A percentile compares a stretch with the other conserved stretches of the same genome.
Conservation (phyloP, 352 stramenopile species). For the Phytophthora tubulina region DNA sequence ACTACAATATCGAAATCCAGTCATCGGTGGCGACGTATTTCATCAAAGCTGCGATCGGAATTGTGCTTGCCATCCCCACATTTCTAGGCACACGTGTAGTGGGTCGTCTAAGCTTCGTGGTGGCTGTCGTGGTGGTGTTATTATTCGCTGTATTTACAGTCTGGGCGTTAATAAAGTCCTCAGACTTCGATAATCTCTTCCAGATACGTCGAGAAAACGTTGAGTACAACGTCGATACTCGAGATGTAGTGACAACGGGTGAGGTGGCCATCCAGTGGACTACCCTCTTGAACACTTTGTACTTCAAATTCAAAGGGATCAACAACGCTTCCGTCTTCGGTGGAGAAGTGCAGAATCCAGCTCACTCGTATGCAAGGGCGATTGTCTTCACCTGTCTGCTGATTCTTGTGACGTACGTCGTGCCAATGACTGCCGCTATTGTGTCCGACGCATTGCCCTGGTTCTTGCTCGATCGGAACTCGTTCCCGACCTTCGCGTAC, state of each 20-base stretch:
- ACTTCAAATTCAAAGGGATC: constrained; percentile 97
- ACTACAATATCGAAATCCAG: constrained; percentile 46
- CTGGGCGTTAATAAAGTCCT: constrained; percentile 46
- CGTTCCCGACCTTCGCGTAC: constrained; percentile 87
- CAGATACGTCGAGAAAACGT: constrained; percentile 49
- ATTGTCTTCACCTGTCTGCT: constrained; percentile 88
- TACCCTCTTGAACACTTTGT: constrained; percentile 94
- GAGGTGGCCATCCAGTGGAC: constrained; percentile 76
- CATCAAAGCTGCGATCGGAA: constrained; percentile 54
- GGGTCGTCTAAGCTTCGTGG: constrained; percentile 41
- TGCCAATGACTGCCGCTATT: constrained; percentile 91
- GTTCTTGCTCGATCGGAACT: constrained; percentile 84
- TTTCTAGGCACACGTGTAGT: constrained; percentile 56
- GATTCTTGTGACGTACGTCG: constrained; percentile 83
- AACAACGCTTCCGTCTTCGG: constrained; percentile 92
- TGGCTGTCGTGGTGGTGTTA: constrained; percentile 48
- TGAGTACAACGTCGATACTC: constrained; percentile 26
- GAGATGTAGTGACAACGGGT: constrained; percentile 41
- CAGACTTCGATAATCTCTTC: constrained; percentile 52
- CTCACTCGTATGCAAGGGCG: constrained; percentile 81
- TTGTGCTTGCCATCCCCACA: constrained; percentile 48
- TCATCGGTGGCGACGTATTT: constrained; percentile 36
- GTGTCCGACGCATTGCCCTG: constrained; percentile 68
- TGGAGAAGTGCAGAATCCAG: constrained; percentile 90
- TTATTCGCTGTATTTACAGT: constrained; percentile 57